These are phyloP conservation scores for Aspergillus conjunctus DNA, from an alignment of 495 filamentous ascomycete genomes.

Conservation along the genomic window DNA sequence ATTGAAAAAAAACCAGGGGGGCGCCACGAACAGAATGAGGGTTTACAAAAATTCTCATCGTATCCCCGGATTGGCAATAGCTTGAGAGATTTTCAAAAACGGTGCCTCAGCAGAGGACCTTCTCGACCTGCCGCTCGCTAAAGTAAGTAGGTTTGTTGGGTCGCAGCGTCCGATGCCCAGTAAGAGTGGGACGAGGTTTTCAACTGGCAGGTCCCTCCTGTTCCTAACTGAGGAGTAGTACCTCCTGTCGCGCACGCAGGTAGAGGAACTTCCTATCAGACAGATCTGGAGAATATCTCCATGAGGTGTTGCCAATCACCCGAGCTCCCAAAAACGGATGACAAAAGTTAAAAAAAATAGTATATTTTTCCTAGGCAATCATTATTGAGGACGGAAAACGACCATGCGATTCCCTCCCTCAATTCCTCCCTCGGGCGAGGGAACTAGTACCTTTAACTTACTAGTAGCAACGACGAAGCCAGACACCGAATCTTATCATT, in stretches of 20 bases:
- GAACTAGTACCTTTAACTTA: no score
- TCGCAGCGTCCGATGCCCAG: neutral
- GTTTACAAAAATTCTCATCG: conserved; percentile 1
- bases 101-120: neutral
- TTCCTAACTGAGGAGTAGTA: no score
- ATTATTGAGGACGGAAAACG: no score
- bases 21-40: neutral
- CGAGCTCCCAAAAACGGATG: neutral
- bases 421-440: no score
- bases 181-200: neutral
- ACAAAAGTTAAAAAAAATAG: neutral
- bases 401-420: no score
- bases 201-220: neutral
- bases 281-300: conserved; percentile 10
- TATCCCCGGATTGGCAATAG: neutral
- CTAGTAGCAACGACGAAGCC: neutral
- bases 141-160: neutral
- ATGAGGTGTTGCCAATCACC: conserved; percentile 5
- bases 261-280: neutral
- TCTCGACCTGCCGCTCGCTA: neutral
- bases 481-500: neutral
- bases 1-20: neutral
- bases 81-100: conserved; percentile 1
- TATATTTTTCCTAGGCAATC: neutral
- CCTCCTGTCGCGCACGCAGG: neutral